phyloP scores from a whole-genome alignment of 495 filamentous ascomycete species.

The Aspergillus asperescens region DNA sequence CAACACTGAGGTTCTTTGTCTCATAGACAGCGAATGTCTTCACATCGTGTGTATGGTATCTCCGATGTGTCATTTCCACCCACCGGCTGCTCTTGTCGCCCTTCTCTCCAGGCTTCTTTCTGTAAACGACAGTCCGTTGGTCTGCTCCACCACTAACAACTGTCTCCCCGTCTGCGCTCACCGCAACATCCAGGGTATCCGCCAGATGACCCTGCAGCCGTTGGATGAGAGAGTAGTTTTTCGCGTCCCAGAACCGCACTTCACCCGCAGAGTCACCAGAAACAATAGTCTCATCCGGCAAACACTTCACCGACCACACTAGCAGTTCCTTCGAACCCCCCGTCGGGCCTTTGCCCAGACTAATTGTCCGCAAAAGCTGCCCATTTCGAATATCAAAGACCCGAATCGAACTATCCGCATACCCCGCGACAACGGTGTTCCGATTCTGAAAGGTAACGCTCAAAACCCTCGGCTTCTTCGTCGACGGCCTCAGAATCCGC shows the following conservation, averaged over 20 bases:
- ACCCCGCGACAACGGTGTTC: slow-evolving; percentile 78
- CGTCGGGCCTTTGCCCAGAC: slow-evolving; percentile 67
- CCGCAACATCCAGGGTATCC: slow-evolving; percentile 81
- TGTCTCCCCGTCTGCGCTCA: slow-evolving; percentile 71
- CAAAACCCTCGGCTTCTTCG: slow-evolving; percentile 78
- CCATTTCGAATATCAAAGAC: slow-evolving; percentile 82
- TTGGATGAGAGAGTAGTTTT: slow-evolving; percentile 80
- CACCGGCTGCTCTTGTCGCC: slow-evolving; percentile 60
- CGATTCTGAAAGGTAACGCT: slow-evolving; percentile 85
- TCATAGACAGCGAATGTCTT: slow-evolving; percentile 93
- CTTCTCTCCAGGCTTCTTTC: slow-evolving; percentile 48
- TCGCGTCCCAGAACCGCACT: slow-evolving; percentile 87
- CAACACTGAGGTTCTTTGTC: slow-evolving; percentile 71
- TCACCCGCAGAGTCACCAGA: slow-evolving; percentile 93
- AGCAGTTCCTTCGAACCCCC: slow-evolving; percentile 79
- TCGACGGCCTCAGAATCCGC: slow-evolving; percentile 62
- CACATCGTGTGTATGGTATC: slow-evolving; percentile 88
- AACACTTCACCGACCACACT: slow-evolving; percentile 86
- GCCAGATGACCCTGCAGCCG: slow-evolving; percentile 78
- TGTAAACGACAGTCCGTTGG: slow-evolving; percentile 74
- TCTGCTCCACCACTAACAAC: slow-evolving; percentile 93
- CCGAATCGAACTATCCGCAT: slow-evolving; percentile 85
- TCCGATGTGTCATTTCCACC: slow-evolving; percentile 74
- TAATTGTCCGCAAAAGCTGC: slow-evolving; percentile 69
- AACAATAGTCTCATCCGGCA: slow-evolving; percentile 83